Evolutionary conservation across 2,329 filamentous ascomycete genomes (phyloP), one percentile per base, ranked within the genome.

Genomic region (Rachicladosporium sp.): DNA sequence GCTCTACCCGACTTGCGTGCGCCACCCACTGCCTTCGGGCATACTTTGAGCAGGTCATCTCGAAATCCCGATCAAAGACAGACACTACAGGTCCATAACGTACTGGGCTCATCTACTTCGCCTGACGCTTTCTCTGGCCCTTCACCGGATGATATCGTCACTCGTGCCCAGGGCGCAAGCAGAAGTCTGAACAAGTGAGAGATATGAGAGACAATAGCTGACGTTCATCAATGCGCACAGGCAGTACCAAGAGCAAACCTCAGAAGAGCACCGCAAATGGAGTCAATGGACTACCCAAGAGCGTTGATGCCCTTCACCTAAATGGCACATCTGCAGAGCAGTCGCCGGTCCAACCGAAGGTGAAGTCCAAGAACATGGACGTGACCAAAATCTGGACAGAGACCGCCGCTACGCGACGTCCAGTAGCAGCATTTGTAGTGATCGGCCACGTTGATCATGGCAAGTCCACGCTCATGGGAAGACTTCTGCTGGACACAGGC

Each of bases 391-490:
- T 57, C 2, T 58, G 55, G 54, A 40, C 27, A 10, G 48, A 53
- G 37, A 45, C 41, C 10, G 46, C 42, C 29, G 31, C 47, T 10
- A 46, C 47, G 13, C 46, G 50, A 10, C 54, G 50, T 37, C 35
- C 45, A 1, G 50, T 49, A 4, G 54, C 52, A n/a, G 53, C 55
- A 2, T 55, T 54, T 54, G 46, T 57, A 42, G 48, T 45, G 3
- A 41, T 57, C 86, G 87, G 91, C 10, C 91, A 98, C 58, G 91
- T 98, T 40, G 91, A 98, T 60, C 89, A 93, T 38, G 91, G 91
- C 38, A 98, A 98, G 63, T 95, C 87, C 58, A 98, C 91, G 4
- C 71, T 98, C 30, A 96, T 98, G 89, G 91, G 89, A 1, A 78
- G 91, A n/a, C 63, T 98, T 21, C 67, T 98, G 4, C 78, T 89